Conservation (phyloP, 306 rosid genomes). For the Cucumis melo region DNA sequence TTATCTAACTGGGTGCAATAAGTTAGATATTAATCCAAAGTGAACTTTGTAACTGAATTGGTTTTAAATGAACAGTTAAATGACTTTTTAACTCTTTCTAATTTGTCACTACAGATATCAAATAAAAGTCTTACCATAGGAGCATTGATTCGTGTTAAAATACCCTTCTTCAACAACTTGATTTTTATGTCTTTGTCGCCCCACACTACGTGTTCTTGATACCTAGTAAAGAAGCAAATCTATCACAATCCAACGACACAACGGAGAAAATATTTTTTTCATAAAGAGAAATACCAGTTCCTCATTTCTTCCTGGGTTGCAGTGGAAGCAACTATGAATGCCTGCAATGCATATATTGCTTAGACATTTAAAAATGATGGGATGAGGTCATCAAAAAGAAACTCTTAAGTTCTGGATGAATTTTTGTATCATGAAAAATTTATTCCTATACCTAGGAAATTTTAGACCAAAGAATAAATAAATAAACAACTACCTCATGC, state of each 20-base stretch:
- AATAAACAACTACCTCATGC: not conserved
- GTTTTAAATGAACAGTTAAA: not conserved
- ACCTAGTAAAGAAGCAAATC: conserved; percentile 37
- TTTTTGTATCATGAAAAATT: not conserved
- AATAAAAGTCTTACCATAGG: conserved; percentile 54
- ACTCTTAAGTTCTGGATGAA: not conserved
- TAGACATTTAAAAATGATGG: conserved; percentile 6
- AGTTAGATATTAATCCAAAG: not conserved
- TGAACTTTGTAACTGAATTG: not conserved
- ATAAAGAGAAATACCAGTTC: conserved; percentile 43
- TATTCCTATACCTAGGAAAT: not conserved
- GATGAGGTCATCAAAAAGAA: not conserved
- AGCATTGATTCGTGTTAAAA: conserved; percentile 76
- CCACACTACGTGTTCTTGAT: conserved; percentile 85
- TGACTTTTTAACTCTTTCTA: not conserved
- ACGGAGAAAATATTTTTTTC: not conserved
- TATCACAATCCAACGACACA: not conserved
- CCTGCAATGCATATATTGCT: conserved; percentile 42
- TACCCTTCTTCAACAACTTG: conserved; percentile 77
- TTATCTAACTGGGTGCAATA: not conserved
- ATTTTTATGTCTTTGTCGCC: conserved; percentile 71
- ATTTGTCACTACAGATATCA: conserved; percentile 1
- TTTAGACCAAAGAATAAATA: not conserved
- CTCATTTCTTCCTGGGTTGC: conserved; percentile 76
- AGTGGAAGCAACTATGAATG: conserved; percentile 93